A percentile compares a stretch with the other conserved stretches of the same genome.
Conservation (phyloP, 257 asterid genomes). For the Przewalskia tangutica region DNA sequence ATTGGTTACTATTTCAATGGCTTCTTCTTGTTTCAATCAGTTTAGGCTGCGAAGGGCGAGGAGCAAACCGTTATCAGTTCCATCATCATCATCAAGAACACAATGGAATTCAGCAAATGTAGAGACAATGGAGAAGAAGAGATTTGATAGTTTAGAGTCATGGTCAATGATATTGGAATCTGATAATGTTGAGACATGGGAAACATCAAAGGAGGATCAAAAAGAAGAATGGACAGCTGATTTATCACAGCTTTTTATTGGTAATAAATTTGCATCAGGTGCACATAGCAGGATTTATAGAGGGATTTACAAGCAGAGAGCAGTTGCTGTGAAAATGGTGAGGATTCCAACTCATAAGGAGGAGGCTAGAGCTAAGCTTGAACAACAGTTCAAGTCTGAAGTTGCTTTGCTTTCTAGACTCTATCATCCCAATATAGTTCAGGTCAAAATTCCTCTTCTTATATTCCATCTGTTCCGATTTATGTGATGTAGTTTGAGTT, state of each 20-base stretch:
- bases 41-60: conserved; percentile 41
- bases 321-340: conserved; percentile 43
- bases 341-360: conserved; percentile 36
- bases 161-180: conserved; percentile 99
- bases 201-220: conserved; percentile 48
- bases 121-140: conserved; percentile 66
- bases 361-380: conserved; percentile 32
- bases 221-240: conserved; percentile 37
- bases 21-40: conserved; percentile 50
- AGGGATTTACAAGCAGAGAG: conserved; percentile 38
- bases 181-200: conserved; percentile 82
- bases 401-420: conserved; percentile 39
- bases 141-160: conserved; percentile 88
- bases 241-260: conserved; percentile 36
- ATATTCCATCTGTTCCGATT: background rate
- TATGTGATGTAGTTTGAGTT: background rate
- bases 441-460: conserved; percentile 10
- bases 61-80: conserved; percentile 26
- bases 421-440: conserved; percentile 34
- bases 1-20: background rate
- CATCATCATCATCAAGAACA: conserved; percentile 44
- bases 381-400: conserved; percentile 37
- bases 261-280: conserved; percentile 38
- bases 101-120: conserved; percentile 25
- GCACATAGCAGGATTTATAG: conserved; percentile 38